These are phyloP conservation scores for Ophiobolus disseminans DNA, from an alignment of 2,329 filamentous ascomycete species.

Conservation along the genomic window DNA sequence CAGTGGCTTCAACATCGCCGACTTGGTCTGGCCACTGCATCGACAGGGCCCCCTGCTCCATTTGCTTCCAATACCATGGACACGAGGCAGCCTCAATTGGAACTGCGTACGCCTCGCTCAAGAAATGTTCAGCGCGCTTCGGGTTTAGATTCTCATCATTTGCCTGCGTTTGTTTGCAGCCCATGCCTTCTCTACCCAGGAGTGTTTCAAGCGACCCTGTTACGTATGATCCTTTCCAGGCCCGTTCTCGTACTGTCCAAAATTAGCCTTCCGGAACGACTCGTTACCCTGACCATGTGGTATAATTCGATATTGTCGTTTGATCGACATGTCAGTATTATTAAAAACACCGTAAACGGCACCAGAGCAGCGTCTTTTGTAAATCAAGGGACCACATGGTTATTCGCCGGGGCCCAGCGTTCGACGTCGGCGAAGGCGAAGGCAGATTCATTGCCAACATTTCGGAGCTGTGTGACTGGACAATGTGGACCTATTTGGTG, in stretches of 20 bases:
- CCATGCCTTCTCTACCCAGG: no score
- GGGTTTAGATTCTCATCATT: neutral
- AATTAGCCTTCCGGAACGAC: conserved; percentile 1
- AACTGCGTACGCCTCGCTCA: conserved; percentile 19
- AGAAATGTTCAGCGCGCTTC: conserved; percentile 3
- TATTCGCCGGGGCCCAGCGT: no score
- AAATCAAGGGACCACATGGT: no score
- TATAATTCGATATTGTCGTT: no score
- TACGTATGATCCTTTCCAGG: conserved; percentile 4
- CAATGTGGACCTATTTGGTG: no score
- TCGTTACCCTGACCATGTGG: no score
- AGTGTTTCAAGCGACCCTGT: neutral
- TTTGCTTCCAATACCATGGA: conserved; percentile 23
- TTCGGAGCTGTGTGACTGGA: no score
- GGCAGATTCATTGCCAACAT: no score
- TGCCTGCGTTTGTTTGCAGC: conserved; percentile 6
- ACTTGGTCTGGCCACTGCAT: conserved; percentile 12
- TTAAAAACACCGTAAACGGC: no score
- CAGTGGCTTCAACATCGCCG: conserved; percentile 21
- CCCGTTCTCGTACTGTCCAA: conserved; percentile 4
- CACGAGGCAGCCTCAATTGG: conserved; percentile 18
- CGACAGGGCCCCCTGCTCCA: conserved; percentile 7
- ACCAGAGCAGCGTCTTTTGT: no score
- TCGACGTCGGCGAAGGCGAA: no score
- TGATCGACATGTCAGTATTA: no score